Base-by-base conservation (phyloP, 78 protist genomes). In the Thecamonas trahens region DNA sequence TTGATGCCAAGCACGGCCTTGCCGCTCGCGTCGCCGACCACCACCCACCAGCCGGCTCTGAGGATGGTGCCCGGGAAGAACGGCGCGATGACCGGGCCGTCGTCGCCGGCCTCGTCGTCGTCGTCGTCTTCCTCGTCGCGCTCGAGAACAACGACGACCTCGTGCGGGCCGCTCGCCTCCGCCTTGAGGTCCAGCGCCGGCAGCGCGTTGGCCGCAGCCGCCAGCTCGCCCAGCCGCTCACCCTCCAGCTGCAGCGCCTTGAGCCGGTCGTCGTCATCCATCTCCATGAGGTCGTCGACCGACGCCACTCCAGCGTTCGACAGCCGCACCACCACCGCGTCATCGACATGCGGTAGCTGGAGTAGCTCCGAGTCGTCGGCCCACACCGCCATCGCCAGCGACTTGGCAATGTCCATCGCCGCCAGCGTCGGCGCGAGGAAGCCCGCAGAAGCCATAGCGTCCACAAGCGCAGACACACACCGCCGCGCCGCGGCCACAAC, bases 331-430 rank as follows among this genome's bases (percentile, higher is more conserved):
- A 85, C 58, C 34, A 84, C 65, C 17, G 44, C 94, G 37, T 29
- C 6, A 38, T 34, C 47, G 34, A 94, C 32, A 84, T 92, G 94
- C 14, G 98, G 98, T 24, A 87, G 69, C 80, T 90, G 92, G 55
- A 53, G n/a, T 34, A 90, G 76, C 45, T 37, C 22, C 20, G 59
- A 38, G 45, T 82, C 86, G 11, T n/a, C 58, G 63, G 62, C 68
- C 89, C 85, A 81, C 54, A 69, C 22, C 14, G 89, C 97, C 77
- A 92, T 97, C 18, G 78, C 83, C 29, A 78, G 45, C 97, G 94
- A 91, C 76, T 95, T 97, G 9, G 86, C 50, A 42, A 95, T 68
- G n/a, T 93, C 97, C 97, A 95, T 94, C 28, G 95, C 87, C 0
- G 92, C 91, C 9, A 95, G 82, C 7, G 96, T 93, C 11, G 97